Evolutionary conservation across 768 basidiomycete species (phyloP).

Genomic region (Suillus bovinus): DNA sequence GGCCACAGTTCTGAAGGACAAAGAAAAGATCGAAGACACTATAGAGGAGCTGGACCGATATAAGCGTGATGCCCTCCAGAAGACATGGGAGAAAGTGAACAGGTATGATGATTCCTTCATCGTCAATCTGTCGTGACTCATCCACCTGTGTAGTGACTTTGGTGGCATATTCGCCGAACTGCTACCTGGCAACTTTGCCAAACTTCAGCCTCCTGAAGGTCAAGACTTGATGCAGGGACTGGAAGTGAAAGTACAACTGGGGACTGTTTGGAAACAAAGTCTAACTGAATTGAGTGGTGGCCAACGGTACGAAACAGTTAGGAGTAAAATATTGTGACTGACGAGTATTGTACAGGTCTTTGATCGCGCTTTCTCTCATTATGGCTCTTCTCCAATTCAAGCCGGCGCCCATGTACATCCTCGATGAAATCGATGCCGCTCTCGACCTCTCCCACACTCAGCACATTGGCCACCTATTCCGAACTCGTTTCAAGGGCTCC

Average conservation of each 20-base stretch:
- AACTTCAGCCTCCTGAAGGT: constrained; percentile 90
- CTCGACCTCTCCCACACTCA: constrained; percentile 95
- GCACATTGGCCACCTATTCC: constrained; percentile 97
- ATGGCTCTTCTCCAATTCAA: constrained; percentile 99
- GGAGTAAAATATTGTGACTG: constrained; percentile 5
- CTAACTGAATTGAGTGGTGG: constrained; percentile 97
- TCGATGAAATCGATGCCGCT: constrained; percentile 98
- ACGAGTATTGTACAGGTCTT: constrained; percentile 58
- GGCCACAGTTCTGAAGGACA: constrained; percentile 84
- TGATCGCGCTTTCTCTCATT: constrained; percentile 96
- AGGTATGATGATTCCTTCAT: constrained; percentile 43
- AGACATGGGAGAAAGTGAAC: constrained; percentile 96
- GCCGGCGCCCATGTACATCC: constrained; percentile 98
- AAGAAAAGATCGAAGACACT: constrained; percentile 91
- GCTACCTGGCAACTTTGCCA: constrained; percentile 92
- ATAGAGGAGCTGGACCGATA: constrained; percentile 92
- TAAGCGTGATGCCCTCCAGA: constrained; percentile 90
- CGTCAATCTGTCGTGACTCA: not conserved
- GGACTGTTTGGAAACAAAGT: constrained; percentile 96
- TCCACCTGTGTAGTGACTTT: constrained; percentile 68
- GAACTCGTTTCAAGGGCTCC: constrained; percentile 93
- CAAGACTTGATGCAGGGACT: constrained; percentile 93
- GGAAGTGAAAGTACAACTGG: constrained; percentile 95
- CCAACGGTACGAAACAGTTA: constrained; percentile 65
- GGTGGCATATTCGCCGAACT: constrained; percentile 88